Evolutionary conservation across 2,329 filamentous ascomycete genomes (phyloP), one percentile per base, ranked within the genome.

Genomic region (Trichoderma cornu-damae): DNA sequence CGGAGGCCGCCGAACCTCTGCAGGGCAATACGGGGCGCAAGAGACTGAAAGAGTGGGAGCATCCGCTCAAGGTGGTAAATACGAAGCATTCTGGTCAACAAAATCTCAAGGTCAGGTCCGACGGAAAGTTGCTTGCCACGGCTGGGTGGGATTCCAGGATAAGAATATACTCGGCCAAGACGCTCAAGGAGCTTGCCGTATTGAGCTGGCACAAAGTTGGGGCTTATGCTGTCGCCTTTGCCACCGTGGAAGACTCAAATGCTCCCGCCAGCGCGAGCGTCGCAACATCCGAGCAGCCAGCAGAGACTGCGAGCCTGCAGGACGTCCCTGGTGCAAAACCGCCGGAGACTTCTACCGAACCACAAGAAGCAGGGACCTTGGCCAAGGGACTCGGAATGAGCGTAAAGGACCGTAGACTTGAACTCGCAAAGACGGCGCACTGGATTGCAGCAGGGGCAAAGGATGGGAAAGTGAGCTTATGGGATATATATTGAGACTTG

Each of bases 61-160:
- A 79, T 53, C 80, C 86, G 0, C 66, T 86, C 50, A 88, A 86
- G 65, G 70, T 74, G 0, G 62, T 85, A 43, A 85, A 93, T 64
- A 96, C 93, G 1, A 93, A 88, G 67, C 94, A 97, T 70, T 82
- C 92, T 0, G 94, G 94, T 1, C 93, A 97, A 69, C 94, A 99
- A 71, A 83, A 85, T 9, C 74, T 99, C 6, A 75, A 74, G 3
- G 79, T 96, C 22, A 84, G 94, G 12, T 86, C 84, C 1, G 94
- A 99, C 69, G 88, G 85, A 2, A 87, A 83, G 61, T 80, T 99
- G 3, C 88, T 96, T 62, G 90, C 88, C 3, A 97, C 93, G 0
- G 93, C 90, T 0, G 94, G 94, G 3, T 99, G 94, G 94, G 94
- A 99, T 70, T 81, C 84, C 1, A 83, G 85, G 47, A 77, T 92